Percentiles rank a stretch among this genome's conserved stretches.
phyloP scores from a whole-genome alignment of 176 grass and related monocot genomes.

The Poa annua region DNA sequence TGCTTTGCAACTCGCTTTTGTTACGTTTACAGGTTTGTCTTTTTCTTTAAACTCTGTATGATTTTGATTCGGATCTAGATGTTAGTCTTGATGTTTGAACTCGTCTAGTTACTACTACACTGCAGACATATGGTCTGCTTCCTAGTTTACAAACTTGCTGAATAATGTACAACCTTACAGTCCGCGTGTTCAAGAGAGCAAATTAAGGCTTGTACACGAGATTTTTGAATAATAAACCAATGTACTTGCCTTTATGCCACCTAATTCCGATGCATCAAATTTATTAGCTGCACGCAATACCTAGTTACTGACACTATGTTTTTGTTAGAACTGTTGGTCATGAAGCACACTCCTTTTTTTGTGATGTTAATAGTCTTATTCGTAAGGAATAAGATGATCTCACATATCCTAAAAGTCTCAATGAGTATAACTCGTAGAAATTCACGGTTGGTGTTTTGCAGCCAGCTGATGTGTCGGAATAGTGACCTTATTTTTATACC shows the following conservation, averaged over 20 bases:
- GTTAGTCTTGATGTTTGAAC: not conserved
- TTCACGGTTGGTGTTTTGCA: constrained; percentile 3
- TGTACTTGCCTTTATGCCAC: not conserved
- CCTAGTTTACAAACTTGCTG: constrained; percentile 20
- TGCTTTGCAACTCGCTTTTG: constrained; percentile 91
- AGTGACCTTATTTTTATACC: constrained; percentile 15
- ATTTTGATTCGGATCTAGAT: constrained; percentile 2
- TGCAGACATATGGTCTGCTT: not conserved
- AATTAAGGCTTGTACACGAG: not conserved
- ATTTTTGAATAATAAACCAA: not conserved
- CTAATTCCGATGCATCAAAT: not conserved
- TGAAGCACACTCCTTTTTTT: not conserved
- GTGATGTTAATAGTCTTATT: not conserved
- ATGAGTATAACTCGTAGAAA: not conserved
- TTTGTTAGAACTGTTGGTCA: not conserved
- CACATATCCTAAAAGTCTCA: not conserved
- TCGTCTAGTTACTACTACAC: not conserved
- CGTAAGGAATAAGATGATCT: not conserved
- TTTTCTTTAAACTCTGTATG: constrained; percentile 10
- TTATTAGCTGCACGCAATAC: not conserved
- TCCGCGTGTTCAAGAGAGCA: not conserved
- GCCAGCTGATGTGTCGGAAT: not conserved
- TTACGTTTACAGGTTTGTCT: constrained; percentile 72
- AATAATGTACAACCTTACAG: constrained; percentile 1
- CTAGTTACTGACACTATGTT: not conserved